A percentile compares a stretch with the other conserved stretches of the same genome.
phyloP scores from a whole-genome alignment of 805 yeast genomes.

The Kluyveromyces siamensis region DNA sequence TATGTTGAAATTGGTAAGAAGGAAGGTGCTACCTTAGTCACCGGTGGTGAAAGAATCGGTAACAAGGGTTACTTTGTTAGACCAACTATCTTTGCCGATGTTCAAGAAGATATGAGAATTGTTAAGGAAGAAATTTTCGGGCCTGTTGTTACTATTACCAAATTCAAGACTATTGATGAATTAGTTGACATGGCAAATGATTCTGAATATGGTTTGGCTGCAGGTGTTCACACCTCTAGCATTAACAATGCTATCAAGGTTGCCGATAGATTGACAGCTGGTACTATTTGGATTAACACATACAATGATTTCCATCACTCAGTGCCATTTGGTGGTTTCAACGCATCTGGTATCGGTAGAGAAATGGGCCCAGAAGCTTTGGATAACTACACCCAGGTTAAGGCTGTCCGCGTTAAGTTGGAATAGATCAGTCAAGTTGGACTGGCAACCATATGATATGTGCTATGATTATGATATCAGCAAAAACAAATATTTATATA shows the following conservation, averaged over 20 bases:
- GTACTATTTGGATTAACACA: constrained; percentile 88
- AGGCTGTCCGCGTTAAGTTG: constrained; percentile 58
- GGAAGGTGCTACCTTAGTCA: constrained; percentile 72
- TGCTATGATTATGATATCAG: not conserved
- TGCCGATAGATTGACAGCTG: constrained; percentile 68
- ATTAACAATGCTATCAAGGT: constrained; percentile 69
- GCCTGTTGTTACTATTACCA: constrained; percentile 79
- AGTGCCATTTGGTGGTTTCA: constrained; percentile 91
- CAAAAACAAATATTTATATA: not conserved
- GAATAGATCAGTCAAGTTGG: constrained; percentile 1
- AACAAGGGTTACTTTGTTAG: constrained; percentile 58
- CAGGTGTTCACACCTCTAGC: constrained; percentile 78
- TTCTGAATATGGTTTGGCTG: constrained; percentile 78
- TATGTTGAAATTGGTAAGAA: constrained; percentile 69
- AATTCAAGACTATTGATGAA: constrained; percentile 77
- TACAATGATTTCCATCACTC: constrained; percentile 80
- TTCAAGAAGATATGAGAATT: constrained; percentile 55
- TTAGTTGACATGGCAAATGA: constrained; percentile 72
- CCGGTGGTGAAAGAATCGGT: constrained; percentile 60
- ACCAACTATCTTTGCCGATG: constrained; percentile 72
- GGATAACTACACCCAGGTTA: constrained; percentile 75
- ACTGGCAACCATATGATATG: no score
- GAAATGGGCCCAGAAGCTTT: constrained; percentile 88
- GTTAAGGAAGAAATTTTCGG: constrained; percentile 82
- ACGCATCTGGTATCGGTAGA: constrained; percentile 86